phyloP scores from a whole-genome alignment of 257 asterid species.

The Scutellaria baicalensis region DNA sequence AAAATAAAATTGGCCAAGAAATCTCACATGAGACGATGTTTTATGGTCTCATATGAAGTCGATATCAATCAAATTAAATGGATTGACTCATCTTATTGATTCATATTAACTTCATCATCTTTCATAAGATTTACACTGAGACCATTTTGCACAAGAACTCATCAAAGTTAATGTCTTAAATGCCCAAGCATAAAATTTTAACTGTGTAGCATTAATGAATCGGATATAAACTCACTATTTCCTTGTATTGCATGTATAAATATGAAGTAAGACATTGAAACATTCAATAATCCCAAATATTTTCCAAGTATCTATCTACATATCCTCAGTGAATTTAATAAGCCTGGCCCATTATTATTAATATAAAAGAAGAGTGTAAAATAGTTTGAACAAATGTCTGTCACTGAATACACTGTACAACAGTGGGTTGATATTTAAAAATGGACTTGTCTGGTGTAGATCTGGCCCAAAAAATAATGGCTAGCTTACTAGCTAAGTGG shows the following conservation, averaged over 20 bases:
- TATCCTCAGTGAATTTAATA: slow-evolving; percentile 11
- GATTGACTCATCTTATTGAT: no score
- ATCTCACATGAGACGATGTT: no score
- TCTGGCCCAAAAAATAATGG: neutral
- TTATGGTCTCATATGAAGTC: no score
- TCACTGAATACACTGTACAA: neutral
- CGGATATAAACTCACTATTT: neutral
- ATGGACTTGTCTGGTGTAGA: neutral
- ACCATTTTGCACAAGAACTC: no score
- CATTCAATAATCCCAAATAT: neutral
- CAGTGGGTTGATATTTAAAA: neutral
- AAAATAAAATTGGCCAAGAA: no score
- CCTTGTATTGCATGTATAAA: neutral
- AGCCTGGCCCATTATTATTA: neutral
- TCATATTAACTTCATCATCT: no score
- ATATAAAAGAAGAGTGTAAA: neutral
- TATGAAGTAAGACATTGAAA: neutral
- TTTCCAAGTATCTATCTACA: neutral
- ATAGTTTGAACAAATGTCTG: neutral
- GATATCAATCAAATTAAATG: no score
- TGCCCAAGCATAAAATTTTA: no score
- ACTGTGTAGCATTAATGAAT: neutral
- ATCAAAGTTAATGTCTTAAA: no score
- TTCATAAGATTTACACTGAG: no score
- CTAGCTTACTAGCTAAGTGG: neutral